Conservation (phyloP, 2,329 filamentous ascomycete genomes). For the Graphilbum sp. region DNA sequence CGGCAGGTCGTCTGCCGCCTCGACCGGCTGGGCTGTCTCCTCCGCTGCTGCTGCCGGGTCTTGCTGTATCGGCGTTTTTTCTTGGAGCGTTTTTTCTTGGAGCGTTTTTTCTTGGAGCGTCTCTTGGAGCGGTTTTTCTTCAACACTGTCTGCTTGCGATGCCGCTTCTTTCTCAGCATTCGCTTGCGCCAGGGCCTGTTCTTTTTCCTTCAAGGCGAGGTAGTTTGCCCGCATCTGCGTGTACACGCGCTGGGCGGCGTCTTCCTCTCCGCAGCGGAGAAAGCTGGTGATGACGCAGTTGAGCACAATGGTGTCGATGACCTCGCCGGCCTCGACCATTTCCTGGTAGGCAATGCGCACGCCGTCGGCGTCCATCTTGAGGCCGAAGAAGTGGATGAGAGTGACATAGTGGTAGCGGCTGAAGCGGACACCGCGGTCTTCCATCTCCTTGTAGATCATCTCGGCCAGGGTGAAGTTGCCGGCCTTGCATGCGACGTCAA, state of each 20-base stretch:
- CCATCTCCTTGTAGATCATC: constrained; percentile 72
- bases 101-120: too few species aligned
- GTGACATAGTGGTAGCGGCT: constrained; percentile 71
- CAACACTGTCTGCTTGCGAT: too few species aligned
- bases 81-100: too few species aligned
- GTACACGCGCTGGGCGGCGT: constrained; percentile 67
- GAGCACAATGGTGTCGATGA: constrained; percentile 73
- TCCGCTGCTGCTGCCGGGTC: too few species aligned
- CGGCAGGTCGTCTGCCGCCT: too few species aligned
- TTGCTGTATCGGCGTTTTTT: too few species aligned
- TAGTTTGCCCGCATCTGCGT: constrained; percentile 60
- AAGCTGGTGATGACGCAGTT: constrained; percentile 76
- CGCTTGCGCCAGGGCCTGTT: too few species aligned
- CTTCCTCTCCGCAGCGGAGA: constrained; percentile 57
- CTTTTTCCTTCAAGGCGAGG: constrained; percentile 1
- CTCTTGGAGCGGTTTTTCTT: too few species aligned
- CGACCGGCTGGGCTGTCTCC: too few species aligned
- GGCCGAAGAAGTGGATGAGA: constrained; percentile 69
- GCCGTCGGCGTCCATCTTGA: constrained; percentile 54
- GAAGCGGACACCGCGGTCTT: constrained; percentile 45
- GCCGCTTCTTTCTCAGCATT: too few species aligned
- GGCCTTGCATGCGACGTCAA: constrained; percentile 72
- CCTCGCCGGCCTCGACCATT: constrained; percentile 70
- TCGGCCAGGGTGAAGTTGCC: constrained; percentile 74
- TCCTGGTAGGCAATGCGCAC: constrained; percentile 65